Conservation (phyloP, 148 eudicot species). For the Rhododendron simsii region DNA sequence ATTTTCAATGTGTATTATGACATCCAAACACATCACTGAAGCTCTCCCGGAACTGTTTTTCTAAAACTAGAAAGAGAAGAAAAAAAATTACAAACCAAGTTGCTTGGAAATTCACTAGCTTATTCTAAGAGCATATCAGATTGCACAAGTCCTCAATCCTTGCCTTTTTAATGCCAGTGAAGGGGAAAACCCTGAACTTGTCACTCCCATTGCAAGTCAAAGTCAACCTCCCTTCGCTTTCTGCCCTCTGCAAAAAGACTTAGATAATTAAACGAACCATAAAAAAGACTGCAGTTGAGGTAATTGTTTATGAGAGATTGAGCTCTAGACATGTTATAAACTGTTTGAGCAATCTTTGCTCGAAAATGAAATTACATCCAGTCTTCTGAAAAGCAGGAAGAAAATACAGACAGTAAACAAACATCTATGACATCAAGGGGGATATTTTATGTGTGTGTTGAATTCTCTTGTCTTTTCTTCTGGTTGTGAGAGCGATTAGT, state of each 20-base stretch:
- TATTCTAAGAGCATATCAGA: constrained; percentile 51
- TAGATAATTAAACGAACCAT: too few species aligned
- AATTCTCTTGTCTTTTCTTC: neutral
- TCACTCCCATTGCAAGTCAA: constrained; percentile 54
- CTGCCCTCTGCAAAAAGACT: constrained; percentile 33
- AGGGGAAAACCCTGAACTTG: constrained; percentile 54
- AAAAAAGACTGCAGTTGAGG: neutral
- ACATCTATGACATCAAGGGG: neutral
- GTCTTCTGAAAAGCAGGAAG: neutral
- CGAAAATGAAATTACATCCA: neutral
- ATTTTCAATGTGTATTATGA: neutral
- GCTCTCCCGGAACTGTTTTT: neutral
- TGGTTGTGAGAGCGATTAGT: neutral
- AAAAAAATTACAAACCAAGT: neutral
- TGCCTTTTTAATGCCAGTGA: constrained; percentile 35
- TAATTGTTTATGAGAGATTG: neutral
- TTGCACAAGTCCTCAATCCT: constrained; percentile 59
- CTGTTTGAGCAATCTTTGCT: neutral
- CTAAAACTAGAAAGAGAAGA: neutral
- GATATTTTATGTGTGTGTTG: neutral
- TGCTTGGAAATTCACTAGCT: neutral
- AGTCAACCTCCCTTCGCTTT: constrained; percentile 39
- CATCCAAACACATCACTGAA: neutral
- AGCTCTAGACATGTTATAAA: neutral
- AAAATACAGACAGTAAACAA: neutral